Conservation (phyloP, 352 stramenopile genomes). For the Phytopythium delawarense region DNA sequence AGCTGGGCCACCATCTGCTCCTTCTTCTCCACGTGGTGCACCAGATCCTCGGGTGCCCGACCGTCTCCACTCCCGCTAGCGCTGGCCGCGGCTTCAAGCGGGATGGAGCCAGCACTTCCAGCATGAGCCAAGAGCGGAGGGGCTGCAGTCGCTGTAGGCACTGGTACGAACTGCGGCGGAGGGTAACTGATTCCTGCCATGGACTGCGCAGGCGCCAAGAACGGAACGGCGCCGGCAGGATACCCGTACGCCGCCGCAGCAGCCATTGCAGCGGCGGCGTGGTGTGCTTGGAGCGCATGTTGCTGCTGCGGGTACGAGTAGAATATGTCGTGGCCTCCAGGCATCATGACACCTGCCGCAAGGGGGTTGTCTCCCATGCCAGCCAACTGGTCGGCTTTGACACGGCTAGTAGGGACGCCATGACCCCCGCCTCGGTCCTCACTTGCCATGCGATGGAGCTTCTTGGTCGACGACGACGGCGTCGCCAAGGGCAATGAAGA, state of each 20-base stretch:
- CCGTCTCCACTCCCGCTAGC: no score
- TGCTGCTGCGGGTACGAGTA: slow-evolving; percentile 4
- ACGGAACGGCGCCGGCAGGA: slow-evolving; percentile 3
- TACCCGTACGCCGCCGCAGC: slow-evolving; percentile 1
- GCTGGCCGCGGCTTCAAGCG: not conserved
- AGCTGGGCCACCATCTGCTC: slow-evolving; percentile 63
- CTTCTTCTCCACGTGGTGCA: slow-evolving; percentile 37
- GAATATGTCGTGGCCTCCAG: slow-evolving; percentile 4
- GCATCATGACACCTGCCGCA: not conserved
- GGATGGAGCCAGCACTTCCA: not conserved
- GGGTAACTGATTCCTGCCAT: not conserved
- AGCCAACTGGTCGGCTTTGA: not conserved
- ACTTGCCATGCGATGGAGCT: slow-evolving; percentile 4
- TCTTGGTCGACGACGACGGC: not conserved
- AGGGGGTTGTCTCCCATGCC: not conserved
- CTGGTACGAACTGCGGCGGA: not conserved
- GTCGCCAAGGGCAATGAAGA: slow-evolving; percentile 4
- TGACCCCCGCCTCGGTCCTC: not conserved
- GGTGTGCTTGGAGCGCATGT: slow-evolving; percentile 2
- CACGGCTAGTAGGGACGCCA: not conserved
- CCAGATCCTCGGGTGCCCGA: slow-evolving; percentile 5
- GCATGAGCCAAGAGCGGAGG: not conserved
- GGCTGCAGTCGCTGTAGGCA: not conserved
- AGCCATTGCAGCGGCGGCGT: slow-evolving; percentile 4
- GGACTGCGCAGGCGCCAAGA: not conserved